Evolutionary conservation across 805 yeast genomes (phyloP).

Genomic region (Kuraishia ogatae): DNA sequence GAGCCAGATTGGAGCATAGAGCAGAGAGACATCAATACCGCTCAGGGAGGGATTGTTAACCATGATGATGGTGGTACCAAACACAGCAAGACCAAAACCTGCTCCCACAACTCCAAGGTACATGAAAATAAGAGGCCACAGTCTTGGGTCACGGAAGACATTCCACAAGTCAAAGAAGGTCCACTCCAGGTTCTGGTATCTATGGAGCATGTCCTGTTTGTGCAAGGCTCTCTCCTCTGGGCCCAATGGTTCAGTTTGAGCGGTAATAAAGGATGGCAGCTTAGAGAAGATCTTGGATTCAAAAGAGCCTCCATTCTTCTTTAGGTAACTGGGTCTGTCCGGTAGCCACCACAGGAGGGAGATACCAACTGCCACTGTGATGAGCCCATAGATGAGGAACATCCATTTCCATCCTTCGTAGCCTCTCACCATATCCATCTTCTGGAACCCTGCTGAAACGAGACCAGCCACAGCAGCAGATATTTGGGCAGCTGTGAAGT

Average conservation of each 20-base stretch:
- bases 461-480: slow-evolving; percentile 86
- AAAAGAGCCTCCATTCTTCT: slow-evolving; percentile 3
- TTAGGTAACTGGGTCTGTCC: slow-evolving; percentile 48
- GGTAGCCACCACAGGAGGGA: slow-evolving; percentile 78
- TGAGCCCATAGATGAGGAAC: slow-evolving; percentile 66
- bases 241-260: slow-evolving; percentile 35
- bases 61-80: slow-evolving; percentile 69
- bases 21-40: slow-evolving; percentile 61
- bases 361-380: slow-evolving; percentile 59
- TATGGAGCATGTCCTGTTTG: slow-evolving; percentile 45
- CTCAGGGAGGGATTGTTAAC: slow-evolving; percentile 53
- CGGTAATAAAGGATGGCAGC: slow-evolving; percentile 1
- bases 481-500: slow-evolving; percentile 88
- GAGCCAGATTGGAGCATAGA: slow-evolving; percentile 87
- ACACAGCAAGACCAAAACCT: slow-evolving; percentile 81
- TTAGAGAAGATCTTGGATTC: slow-evolving; percentile 11
- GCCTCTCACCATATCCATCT: slow-evolving; percentile 65
- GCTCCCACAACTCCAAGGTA: slow-evolving; percentile 90
- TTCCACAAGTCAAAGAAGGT: slow-evolving; percentile 44
- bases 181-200: slow-evolving; percentile 46
- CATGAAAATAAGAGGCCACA: slow-evolving; percentile 81
- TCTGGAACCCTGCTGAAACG: slow-evolving; percentile 82
- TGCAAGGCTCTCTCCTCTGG: slow-evolving; percentile 48
- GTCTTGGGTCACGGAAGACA: slow-evolving; percentile 52
- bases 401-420: slow-evolving; percentile 83